phyloP scores from a whole-genome alignment of 1,284 basidiomycete species.

The Cutaneotrichosporon sp. region DNA sequence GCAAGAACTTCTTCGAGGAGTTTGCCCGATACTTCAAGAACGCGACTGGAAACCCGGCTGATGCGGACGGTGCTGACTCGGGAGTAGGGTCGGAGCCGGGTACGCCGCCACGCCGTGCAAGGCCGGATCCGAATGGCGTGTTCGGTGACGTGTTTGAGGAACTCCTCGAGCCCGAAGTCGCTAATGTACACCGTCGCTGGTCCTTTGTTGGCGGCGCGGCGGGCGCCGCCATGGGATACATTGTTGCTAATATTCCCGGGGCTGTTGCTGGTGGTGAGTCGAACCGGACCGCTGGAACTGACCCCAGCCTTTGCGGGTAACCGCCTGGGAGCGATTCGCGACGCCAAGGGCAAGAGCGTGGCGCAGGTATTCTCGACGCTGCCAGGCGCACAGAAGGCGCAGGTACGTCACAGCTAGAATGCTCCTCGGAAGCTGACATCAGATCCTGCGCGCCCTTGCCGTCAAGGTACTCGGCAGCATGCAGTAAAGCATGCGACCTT shows the following conservation, averaged over 20 bases:
- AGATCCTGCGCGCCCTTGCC: slow-evolving; percentile 85
- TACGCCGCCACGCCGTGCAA: slow-evolving; percentile 15
- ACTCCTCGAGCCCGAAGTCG: slow-evolving; percentile 58
- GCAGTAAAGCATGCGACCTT: slow-evolving; percentile 17
- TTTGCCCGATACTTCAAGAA: slow-evolving; percentile 68
- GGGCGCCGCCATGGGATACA: slow-evolving; percentile 71
- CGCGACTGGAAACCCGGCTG: slow-evolving; percentile 23
- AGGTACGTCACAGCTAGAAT: slow-evolving; percentile 59
- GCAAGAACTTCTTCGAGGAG: slow-evolving; percentile 71
- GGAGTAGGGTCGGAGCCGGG: background rate
- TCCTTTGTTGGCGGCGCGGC: slow-evolving; percentile 63
- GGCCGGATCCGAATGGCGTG: slow-evolving; percentile 72
- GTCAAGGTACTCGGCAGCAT: slow-evolving; percentile 76
- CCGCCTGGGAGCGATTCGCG: slow-evolving; percentile 77
- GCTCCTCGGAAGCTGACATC: slow-evolving; percentile 9
- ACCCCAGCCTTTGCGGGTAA: slow-evolving; percentile 73
- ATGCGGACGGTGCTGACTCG: slow-evolving; percentile 11
- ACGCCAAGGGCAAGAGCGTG: slow-evolving; percentile 90
- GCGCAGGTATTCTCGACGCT: slow-evolving; percentile 84
- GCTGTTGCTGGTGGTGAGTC: slow-evolving; percentile 52
- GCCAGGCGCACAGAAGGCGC: slow-evolving; percentile 76
- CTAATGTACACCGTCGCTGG: slow-evolving; percentile 50
- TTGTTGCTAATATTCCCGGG: slow-evolving; percentile 83
- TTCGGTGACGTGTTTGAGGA: slow-evolving; percentile 90
- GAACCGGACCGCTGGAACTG: background rate